Base-by-base conservation (phyloP, 768 basidiomycete species). In the Podaxis sp. region DNA sequence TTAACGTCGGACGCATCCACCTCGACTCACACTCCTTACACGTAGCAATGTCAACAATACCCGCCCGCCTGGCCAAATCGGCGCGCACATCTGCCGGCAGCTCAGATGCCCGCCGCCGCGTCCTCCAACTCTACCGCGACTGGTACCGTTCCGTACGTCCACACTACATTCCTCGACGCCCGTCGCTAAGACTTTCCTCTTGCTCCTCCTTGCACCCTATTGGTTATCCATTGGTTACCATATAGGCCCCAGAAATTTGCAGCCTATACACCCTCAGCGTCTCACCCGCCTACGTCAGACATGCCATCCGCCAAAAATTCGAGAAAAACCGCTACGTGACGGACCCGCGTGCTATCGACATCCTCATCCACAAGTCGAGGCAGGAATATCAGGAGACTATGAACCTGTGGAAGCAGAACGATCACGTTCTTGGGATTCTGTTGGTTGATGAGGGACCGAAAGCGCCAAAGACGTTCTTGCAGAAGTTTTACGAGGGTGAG, bases 321-420 rank as follows among this genome's bases (percentile, higher is more conserved):
- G 96, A 99, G 75, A 81, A 82, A 65, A 91, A 96, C 80, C 84
- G 89, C 59, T 80, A 90, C 69, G 87, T 97, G 42, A 86, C 88
- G 51, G 93, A 99, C 77, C 77, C 84, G 28, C 85, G 87, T 60
- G 86, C 90, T 24, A 86, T 99, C 72, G 95, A 99, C 73, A 78
- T 96, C 51, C 80, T 98, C 68, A 71, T 97, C 44, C 82, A 90
- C 71, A 98, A 98, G 81, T 82, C 85, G 57, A 80, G 87, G 66
- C 90, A 87, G 77, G 95, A 98, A 68, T 93, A 87, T 71, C 96
- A 99, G 80, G 96, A 98, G 81, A 89, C 90, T 57, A 81, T 97
- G 82, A 98, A 98, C 72, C 85, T 84, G 69, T 98, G 95, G 95
- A 95, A 95, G 71, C 90, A 92, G 79, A 83, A 80, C 48, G 90